Conservation (phyloP, 2,329 filamentous ascomycete genomes). For the Gyromitra esculenta region DNA sequence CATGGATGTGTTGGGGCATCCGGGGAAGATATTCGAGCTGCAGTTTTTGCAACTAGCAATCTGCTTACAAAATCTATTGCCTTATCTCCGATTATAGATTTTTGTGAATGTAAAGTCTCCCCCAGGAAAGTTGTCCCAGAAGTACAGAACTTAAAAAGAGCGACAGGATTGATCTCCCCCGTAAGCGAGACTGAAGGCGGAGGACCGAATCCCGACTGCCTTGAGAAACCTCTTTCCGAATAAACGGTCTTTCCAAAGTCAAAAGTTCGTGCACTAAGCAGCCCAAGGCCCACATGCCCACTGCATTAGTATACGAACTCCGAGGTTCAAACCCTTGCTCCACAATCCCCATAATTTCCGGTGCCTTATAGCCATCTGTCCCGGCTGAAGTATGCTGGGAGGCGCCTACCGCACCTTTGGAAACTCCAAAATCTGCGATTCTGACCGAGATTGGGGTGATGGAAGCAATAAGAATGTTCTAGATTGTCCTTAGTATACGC, state of each 20-base stretch:
- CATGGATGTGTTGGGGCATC: not conserved
- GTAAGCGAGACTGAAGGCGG: not conserved
- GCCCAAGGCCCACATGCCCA: slow-evolving; percentile 20
- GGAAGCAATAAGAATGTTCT: slow-evolving; percentile 25
- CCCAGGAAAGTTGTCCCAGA: not conserved
- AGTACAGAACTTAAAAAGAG: not conserved
- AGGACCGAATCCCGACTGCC: not conserved
- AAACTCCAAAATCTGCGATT: slow-evolving; percentile 19
- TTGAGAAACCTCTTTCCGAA: not conserved
- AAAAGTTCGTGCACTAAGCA: slow-evolving; percentile 6
- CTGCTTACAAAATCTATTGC: not conserved
- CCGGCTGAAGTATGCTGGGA: not conserved
- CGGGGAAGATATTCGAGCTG: not conserved
- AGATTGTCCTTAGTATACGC: not conserved
- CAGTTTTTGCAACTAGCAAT: not conserved
- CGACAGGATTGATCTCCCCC: not conserved
- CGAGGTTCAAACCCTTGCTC: not conserved
- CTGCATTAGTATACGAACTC: not conserved
- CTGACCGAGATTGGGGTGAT: slow-evolving; percentile 8
- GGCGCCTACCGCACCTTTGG: not conserved
- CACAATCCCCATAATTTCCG: not conserved
- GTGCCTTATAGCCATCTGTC: slow-evolving; percentile 9
- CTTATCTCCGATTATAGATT: not conserved
- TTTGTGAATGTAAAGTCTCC: not conserved
- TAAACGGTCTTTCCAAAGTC: slow-evolving; percentile 15